Evolutionary conservation across 129 eudicot species (phyloP), one percentile per base, ranked within the genome.

Genomic region (Chrysanthemum makinoi): DNA sequence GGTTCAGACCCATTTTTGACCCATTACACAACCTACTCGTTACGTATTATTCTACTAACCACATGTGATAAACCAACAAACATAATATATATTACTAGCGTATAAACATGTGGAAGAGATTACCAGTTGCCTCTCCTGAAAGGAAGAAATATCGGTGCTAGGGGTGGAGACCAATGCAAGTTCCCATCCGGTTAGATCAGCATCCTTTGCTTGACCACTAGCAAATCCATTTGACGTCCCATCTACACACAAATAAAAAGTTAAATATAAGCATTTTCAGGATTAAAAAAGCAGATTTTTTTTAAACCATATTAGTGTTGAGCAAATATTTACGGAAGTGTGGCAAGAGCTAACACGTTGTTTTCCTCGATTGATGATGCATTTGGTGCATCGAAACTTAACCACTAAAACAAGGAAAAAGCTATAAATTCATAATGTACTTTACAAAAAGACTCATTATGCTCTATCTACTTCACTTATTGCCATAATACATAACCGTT

Each of bases 101-200:
- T 5, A 18, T 64, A 51, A 54, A 65, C 55, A 51, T 49, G 54
- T 52, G 24, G 22, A 73, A 35, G 62, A 55, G 16, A 16, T 35
- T 90, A 95, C 99, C 94, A 87, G 81, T 80, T 90, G 99, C 69
- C 96, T 78, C 33, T 95, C 97, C 72, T 84, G 90, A 67, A 67
- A 80, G 12, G 99, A 70, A 74, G 97, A 95, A 73, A 90, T 74
- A 71, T 88, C 72, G 46, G 69, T 90, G 84, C 91, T 86, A 1
- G 99, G 97, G 58, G 99, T 82, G 24, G 91, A 66, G 78, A 95
- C 97, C 62, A 90, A 56, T 19, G 99, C 97, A 68, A 95, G 96
- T 78, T 95, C 99, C 99, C 99, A 95, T 24, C 97, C 99, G 22
- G 88, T 78, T 44, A 96, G 87, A 80, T 95, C 96, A 79, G 86